Conservation (phyloP, 2,329 filamentous ascomycete genomes). For the Fonsecaea monophora region DNA sequence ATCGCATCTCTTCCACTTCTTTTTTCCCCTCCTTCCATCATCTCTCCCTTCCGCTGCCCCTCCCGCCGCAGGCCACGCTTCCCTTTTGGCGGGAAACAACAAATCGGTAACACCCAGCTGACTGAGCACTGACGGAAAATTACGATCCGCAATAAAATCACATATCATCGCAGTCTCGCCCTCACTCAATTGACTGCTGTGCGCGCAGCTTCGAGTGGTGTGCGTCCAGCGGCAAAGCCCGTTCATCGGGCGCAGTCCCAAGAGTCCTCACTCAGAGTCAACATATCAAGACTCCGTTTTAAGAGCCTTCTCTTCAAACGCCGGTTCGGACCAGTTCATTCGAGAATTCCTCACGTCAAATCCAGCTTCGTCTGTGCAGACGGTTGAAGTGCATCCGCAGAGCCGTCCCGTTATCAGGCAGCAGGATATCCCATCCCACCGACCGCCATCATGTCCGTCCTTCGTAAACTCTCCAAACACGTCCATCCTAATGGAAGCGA, state of each 20-base stretch:
- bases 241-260: constrained; percentile 1
- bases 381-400: not conserved
- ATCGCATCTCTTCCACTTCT: constrained; percentile 10
- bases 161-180: not conserved
- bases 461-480: constrained; percentile 48
- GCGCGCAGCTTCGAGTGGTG: constrained; percentile 2
- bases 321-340: not conserved
- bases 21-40: constrained; percentile 12
- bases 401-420: not conserved
- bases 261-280: constrained; percentile 16
- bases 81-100: not conserved
- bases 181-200: constrained; percentile 12
- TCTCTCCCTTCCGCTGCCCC: not conserved
- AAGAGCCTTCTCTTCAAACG: not conserved
- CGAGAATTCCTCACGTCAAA: constrained; percentile 7
- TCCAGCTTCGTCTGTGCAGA: not conserved
- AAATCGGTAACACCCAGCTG: not conserved
- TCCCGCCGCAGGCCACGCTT: constrained; percentile 9
- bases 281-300: constrained; percentile 15
- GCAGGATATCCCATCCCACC: not conserved
- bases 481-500: constrained; percentile 40
- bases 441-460: constrained; percentile 34
- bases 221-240: not conserved
- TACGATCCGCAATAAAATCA: not conserved
- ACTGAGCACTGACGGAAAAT: constrained; percentile 1